Conservation (phyloP, 2,329 filamentous ascomycete genomes). For the Monilinia vaccinii-corymbosi region DNA sequence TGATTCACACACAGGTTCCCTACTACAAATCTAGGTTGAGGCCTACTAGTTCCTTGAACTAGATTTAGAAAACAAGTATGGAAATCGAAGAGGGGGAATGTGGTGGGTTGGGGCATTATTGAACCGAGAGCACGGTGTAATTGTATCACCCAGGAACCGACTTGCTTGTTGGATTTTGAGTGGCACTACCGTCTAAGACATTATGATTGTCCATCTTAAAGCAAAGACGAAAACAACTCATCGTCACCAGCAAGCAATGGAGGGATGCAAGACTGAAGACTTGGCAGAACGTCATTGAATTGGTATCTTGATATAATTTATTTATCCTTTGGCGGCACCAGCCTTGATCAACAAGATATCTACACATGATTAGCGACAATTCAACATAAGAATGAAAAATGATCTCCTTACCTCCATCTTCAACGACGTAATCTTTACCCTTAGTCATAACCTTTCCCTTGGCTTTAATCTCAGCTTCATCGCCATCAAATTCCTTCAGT, state of each 20-base stretch:
- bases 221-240: background rate
- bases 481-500: conserved; percentile 70
- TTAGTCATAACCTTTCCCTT: conserved; percentile 98
- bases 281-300: conserved; percentile 2
- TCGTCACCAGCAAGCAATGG: background rate
- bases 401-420: conserved; percentile 53
- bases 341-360: conserved; percentile 27
- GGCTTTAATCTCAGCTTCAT: conserved; percentile 80
- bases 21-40: background rate
- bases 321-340: conserved; percentile 28
- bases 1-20: background rate
- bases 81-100: background rate
- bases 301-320: conserved; percentile 11
- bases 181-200: background rate
- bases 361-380: background rate
- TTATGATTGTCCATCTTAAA: background rate
- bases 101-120: background rate
- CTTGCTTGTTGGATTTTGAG: background rate
- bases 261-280: background rate
- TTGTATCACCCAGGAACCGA: background rate
- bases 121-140: background rate
- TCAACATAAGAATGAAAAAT: conserved; percentile 30
- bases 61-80: no score
- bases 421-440: conserved; percentile 91
- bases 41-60: no score